Base-by-base conservation (phyloP, 768 basidiomycete genomes). In the Pisolithus sp. region DNA sequence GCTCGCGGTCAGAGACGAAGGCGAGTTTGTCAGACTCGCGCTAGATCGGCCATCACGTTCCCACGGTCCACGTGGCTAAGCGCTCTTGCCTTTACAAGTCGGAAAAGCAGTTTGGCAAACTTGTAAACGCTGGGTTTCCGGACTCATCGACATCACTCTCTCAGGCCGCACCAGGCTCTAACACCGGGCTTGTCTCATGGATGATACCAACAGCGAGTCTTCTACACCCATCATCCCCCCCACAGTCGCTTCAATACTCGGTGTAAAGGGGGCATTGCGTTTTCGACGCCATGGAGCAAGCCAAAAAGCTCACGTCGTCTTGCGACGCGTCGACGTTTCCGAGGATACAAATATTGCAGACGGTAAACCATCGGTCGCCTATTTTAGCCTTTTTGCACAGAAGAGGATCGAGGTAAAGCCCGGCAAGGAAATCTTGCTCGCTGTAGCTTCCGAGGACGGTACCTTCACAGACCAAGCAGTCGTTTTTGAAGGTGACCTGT, bases 401-500 rank as follows among this genome's bases (percentile, higher is more conserved):
- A 87, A 87, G 71, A 71, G 80, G 54, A 81, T 87, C 62, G 81
- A 81, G 61, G 77, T 85, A 59, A 84, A 78, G 61, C 80, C 83
- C 12, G 85, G 85, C 52, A 84, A 84, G 66, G 82, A 83, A 68
- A 78, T 87, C 48, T 72, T 85, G 44, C 73, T 87, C 49, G 75
- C 82, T 6, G 70, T 86, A 31, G 75, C 73, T 38, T 71, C 75
- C 24, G 75, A 70, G 26, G 76, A 82, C 56, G 78, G 78, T 38
- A 61, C 68, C 12, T 77, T 79, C 66, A 75, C 78, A 52, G 82
- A 83, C 52, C 74, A 73, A 53, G 69, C 82, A 1, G 73, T 86
- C 58, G 62, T 83, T 38, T 73, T 86, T 56, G 80, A 82, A 57
- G 83, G 76, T 15, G 76, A 79, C 67, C 55, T 77, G 37, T 1